phyloP scores from a whole-genome alignment of 1,284 basidiomycete species.

The Cryptococcus maquisensis region DNA sequence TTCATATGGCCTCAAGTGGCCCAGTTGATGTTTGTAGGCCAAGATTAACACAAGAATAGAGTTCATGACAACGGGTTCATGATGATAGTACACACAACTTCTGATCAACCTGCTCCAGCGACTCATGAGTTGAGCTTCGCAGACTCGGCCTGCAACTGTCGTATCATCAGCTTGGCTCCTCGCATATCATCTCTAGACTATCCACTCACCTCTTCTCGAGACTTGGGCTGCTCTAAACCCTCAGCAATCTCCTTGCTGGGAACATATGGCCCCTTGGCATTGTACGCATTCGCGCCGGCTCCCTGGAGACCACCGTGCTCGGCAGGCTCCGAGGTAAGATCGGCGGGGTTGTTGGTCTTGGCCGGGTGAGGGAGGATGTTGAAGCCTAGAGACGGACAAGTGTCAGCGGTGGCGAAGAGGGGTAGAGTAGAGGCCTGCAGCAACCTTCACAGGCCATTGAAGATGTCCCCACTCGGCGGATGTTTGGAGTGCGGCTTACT shows the following conservation, averaged over 20 bases:
- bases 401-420: not conserved
- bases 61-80: too few species aligned
- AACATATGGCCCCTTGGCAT: constrained; percentile 40
- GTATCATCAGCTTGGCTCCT: not conserved
- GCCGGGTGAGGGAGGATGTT: constrained; percentile 51
- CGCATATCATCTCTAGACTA: not conserved
- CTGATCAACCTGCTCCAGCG: not conserved
- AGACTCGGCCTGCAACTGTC: constrained; percentile 33
- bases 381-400: constrained; percentile 32
- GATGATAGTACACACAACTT: too few species aligned
- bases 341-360: constrained; percentile 49
- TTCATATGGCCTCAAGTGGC: too few species aligned
- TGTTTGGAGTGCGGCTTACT: constrained; percentile 21
- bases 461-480: not conserved
- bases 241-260: constrained; percentile 33
- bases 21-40: too few species aligned
- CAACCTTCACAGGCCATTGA: not conserved
- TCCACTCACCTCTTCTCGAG: constrained; percentile 49
- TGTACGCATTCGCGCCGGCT: constrained; percentile 38
- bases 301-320: constrained; percentile 31
- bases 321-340: constrained; percentile 36
- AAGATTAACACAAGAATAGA: too few species aligned
- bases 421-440: not conserved
- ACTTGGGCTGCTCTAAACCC: constrained; percentile 46
- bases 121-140: constrained; percentile 32